A percentile compares a stretch with the other conserved stretches of the same genome.
Conservation (phyloP, 345 rosid species). For the Lepidium sativum region DNA sequence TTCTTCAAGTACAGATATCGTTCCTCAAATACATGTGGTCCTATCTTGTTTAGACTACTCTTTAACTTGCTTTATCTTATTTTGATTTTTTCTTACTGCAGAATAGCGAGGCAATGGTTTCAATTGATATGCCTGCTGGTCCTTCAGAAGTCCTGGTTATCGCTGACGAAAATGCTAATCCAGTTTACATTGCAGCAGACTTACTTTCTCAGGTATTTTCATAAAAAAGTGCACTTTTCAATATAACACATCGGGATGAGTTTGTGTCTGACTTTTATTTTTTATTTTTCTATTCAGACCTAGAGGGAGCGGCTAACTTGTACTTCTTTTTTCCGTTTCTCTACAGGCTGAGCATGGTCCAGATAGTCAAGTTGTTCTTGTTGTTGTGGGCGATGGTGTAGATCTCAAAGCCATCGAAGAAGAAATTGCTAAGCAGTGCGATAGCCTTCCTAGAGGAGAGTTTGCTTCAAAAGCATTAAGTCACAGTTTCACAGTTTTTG, state of each 20-base stretch:
- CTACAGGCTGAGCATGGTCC: conserved; percentile 97
- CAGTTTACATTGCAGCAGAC: conserved; percentile 90
- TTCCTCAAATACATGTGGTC: neutral
- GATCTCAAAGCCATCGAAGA: conserved; percentile 65
- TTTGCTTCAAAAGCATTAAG: conserved; percentile 74
- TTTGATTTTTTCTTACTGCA: conserved; percentile 23
- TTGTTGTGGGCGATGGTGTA: conserved; percentile 68
- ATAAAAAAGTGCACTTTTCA: neutral
- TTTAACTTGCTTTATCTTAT: neutral
- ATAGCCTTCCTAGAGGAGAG: conserved; percentile 70
- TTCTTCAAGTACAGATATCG: conserved; percentile 53
- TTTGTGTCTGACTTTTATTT: neutral
- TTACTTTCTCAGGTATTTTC: conserved; percentile 80
- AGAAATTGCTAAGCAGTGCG: conserved; percentile 68
- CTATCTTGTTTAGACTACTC: conserved; percentile 3
- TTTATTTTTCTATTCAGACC: neutral
- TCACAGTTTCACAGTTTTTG: conserved; percentile 78
- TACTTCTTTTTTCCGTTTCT: neutral
- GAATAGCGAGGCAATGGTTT: conserved; percentile 98
- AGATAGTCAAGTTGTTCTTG: conserved; percentile 94
- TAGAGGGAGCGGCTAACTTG: neutral
- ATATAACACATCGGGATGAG: neutral
- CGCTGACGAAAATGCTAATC: conserved; percentile 75
- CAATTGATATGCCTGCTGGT: conserved; percentile 99
- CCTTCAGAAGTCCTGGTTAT: conserved; percentile 95